A percentile compares a stretch with the other conserved stretches of the same genome.
Conservation (phyloP, 805 yeast species). For the Candida dajiaensis region DNA sequence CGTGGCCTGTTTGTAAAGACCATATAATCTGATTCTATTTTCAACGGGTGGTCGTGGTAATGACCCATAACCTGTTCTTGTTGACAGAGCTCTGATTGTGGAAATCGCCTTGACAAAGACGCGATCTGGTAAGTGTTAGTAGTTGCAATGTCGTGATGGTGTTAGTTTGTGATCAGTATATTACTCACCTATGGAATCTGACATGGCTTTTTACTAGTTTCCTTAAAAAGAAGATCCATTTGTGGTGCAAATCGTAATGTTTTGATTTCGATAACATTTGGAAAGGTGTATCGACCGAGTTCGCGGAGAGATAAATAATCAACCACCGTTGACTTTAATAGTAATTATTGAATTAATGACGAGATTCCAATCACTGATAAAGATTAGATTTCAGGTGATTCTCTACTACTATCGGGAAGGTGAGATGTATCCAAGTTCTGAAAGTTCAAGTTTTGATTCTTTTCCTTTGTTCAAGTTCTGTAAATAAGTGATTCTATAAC, state of each 20-base stretch:
- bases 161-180: not conserved
- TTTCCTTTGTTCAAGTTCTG: not conserved
- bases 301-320: not conserved
- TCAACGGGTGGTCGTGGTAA: constrained; percentile 76
- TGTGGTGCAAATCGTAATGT: not conserved
- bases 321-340: too few relatives aligned
- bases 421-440: not conserved
- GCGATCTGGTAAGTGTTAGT: constrained; percentile 39
- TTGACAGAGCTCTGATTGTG: constrained; percentile 67
- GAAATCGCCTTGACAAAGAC: constrained; percentile 80
- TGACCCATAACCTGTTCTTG: constrained; percentile 53
- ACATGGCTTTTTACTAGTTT: constrained; percentile 2
- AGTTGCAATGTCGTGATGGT: not conserved
- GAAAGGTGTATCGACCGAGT: not conserved
- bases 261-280: not conserved
- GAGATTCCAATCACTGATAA: not conserved
- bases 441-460: not conserved
- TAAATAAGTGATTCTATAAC: constrained; percentile 7
- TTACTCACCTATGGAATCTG: constrained; percentile 14
- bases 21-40: constrained; percentile 63
- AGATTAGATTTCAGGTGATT: not conserved
- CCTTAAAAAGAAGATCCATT: not conserved
- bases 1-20: constrained; percentile 83
- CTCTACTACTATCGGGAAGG: not conserved
- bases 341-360: too few relatives aligned